Evolutionary conservation across 306 rosid genomes (phyloP), one percentile per base, ranked within the genome.

Genomic region (Vachellia collinsii): DNA sequence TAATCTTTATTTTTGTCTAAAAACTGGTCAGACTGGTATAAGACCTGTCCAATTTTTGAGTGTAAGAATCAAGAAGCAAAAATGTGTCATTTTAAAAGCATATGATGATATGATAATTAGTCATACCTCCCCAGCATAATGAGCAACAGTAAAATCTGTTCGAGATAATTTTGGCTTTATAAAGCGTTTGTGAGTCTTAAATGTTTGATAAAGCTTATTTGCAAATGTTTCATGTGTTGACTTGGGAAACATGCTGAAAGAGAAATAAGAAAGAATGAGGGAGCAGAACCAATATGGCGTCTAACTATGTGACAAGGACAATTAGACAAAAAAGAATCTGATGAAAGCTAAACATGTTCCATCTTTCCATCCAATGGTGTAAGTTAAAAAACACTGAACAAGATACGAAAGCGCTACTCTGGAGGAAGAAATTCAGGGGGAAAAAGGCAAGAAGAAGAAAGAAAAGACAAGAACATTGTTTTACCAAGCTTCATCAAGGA

Each of bases 401-500:
- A 79, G 79, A 77, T 70, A 54, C 20, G 59, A 67, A 44, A 11
- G 20, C 47, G 9, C 61, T 50, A 47, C 46, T 73, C 65, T 44
- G 70, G 82, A 76, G 71, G 75, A 73, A 41, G 80, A 64, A 75
- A 75, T 58, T 65, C 37, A 37, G 25, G 53, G 59, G 23, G 22
- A 0, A 39, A 19, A 54, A 7, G 10, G 7, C n/a, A 51, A 51
- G 58, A 58, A 56, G 14, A 22, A 11, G 34, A 8, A 7, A 11
- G 79, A 9, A 9, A 2, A 7, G 11, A 53, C 1, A 42, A 59
- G 76, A 71, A 64, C 36, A 68, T 75, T 73, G 73, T 70, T 79
- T 87, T 92, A 96, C 99, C 99, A 96, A 65, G 99, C 98, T 93
- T 96, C 99, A 69, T 96, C 98, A 16, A 96, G 99, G 83, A 96